Evolutionary conservation across 2,329 filamentous ascomycete species (phyloP), one percentile per base, ranked within the genome.

Genomic region (Colletotrichum spinosum): DNA sequence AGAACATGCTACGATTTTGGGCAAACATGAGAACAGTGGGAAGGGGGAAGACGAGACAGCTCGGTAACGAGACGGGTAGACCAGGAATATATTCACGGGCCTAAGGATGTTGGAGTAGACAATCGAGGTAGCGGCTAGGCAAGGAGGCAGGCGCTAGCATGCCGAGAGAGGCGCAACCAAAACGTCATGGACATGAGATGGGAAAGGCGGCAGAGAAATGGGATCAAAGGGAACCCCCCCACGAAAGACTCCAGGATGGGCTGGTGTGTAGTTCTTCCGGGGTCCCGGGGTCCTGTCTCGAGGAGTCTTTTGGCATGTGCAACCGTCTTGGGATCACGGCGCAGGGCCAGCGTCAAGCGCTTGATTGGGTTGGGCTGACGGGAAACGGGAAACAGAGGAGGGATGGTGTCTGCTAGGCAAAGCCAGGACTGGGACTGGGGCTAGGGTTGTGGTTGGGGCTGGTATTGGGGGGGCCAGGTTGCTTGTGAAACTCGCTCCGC

Each of bases 401-500:
- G 17, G 42, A 44, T 33, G 7, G 5, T 41, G 42, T 12, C n/a
- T 15, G 33, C 17, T 12, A 15, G 45, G 51, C 34, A 41, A 50
- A 56, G 33, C 39, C 34, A 35, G 58, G 50, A n/a, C 33, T 37
- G 11, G 55, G 35, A 11, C 11, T 33, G 15, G 13, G 55, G 13
- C 46, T 25, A 33, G 55, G 48, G 50, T 34, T 53, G 49, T 48
- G 33, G 38, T 60, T 45, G 55, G 61, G 70, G 69, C 25, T 25
- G 25, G 25, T 25, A 1, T 4, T 4, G 25, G 25, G 4, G 25
- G 4, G 25, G 25, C 25, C 25, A 25, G 25, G 25, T 25, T 25
- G 69, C 72, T 67, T 71, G 71, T 65, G 69, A 71, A 67, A 67
- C 46, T 68, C 54, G 46, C 70, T 77, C 74, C 73, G 75, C 71